phyloP scores from a whole-genome alignment of 2,329 filamentous ascomycete species.

The Verticillium longisporum region DNA sequence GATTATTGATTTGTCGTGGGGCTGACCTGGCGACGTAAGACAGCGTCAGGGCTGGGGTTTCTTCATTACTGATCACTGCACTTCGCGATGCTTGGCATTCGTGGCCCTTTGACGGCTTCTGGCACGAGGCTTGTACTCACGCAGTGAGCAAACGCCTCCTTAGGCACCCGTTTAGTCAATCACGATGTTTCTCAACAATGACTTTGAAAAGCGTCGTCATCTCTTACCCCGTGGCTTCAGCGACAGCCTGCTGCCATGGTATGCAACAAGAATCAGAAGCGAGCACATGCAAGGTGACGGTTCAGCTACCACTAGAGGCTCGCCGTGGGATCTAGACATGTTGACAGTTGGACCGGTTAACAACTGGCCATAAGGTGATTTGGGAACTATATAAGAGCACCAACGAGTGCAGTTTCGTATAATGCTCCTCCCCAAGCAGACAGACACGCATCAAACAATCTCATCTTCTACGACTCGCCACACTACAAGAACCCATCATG shows the following conservation, averaged over 20 bases:
- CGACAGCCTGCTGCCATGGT: background rate
- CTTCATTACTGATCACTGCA: background rate
- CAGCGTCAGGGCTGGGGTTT: background rate
- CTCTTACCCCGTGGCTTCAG: background rate
- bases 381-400: background rate
- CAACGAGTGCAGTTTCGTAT: background rate
- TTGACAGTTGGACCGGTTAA: background rate
- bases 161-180: background rate
- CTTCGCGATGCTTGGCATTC: background rate
- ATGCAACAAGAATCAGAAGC: background rate
- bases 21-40: background rate
- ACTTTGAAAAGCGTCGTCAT: background rate
- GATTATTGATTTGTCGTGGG: background rate
- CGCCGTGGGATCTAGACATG: background rate
- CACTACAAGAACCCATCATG: conserved; percentile 12
- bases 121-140: background rate
- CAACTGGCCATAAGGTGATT: background rate
- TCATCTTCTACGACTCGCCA: no score
- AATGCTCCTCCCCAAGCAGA: background rate
- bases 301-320: background rate
- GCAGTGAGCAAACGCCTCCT: background rate
- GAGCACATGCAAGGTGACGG: background rate
- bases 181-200: background rate
- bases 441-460: background rate
- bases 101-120: background rate